Conservation (phyloP, 2,329 filamentous ascomycete genomes). For the Anisogramma anomala region DNA sequence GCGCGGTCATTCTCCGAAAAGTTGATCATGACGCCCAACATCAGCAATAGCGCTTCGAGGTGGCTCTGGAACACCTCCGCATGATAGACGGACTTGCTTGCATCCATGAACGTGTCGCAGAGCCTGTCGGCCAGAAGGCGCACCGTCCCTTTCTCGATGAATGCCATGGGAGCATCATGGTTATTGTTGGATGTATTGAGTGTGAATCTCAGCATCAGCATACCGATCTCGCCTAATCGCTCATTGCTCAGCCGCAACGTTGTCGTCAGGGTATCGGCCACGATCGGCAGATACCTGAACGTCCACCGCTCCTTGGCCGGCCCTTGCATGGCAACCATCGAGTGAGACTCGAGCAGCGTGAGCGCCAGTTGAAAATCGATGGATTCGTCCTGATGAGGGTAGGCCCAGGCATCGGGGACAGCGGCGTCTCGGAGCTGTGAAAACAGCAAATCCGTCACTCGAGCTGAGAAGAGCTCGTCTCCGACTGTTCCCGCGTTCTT, state of each 20-base stretch:
- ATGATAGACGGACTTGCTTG: conserved; percentile 36
- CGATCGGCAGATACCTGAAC: conserved; percentile 36
- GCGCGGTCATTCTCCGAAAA: conserved; percentile 65
- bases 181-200: conserved; percentile 83
- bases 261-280: conserved; percentile 36
- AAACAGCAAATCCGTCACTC: conserved; percentile 39
- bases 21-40: conserved; percentile 77
- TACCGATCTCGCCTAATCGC: conserved; percentile 30
- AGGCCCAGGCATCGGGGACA: conserved; percentile 26
- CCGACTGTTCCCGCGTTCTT: conserved; percentile 38
- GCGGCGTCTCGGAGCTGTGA: conserved; percentile 28
- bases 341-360: conserved; percentile 42
- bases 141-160: conserved; percentile 50
- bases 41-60: conserved; percentile 63
- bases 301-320: conserved; percentile 34
- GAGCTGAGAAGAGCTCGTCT: conserved; percentile 35
- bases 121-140: conserved; percentile 37
- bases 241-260: conserved; percentile 25
- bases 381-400: conserved; percentile 23
- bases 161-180: conserved; percentile 52
- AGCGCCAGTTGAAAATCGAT: conserved; percentile 35
- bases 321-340: conserved; percentile 35
- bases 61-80: conserved; percentile 37
- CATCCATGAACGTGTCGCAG: conserved; percentile 36
- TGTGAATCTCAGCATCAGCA: conserved; percentile 54